Evolutionary conservation across 805 yeast species (phyloP), one percentile per base, ranked within the genome.

Genomic region (Starmerella vaccinii): DNA sequence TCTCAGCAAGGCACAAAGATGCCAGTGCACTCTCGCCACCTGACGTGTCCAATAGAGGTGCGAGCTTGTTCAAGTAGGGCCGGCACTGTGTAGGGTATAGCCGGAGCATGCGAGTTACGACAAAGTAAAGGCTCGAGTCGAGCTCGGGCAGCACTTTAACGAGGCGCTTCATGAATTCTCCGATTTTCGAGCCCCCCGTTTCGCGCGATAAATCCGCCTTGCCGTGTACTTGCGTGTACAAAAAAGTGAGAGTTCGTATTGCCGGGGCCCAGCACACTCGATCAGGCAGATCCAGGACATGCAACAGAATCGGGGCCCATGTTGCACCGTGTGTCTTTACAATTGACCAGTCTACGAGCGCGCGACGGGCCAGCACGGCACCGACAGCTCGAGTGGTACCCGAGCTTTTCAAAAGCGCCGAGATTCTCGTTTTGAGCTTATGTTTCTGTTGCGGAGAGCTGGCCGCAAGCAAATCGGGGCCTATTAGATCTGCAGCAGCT

Each of bases 161-260:
- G 65, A 51, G 52, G 16, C 61, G 42, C 34, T 59, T 60, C 37
- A 86, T 76, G 39, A 83, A 76, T 2, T 72, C 71, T 9, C 84
- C 78, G 51, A 90, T 69, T 58, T 81, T 81, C 7, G 96, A 94
- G 1, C 95, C 84, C 50, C 87, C 73, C 8, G 83, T 70, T 61
- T 88, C 95, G 63, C 97, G 76, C 2, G 90, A 81, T 38, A 90
- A 72, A 1, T 88, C 81, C 1, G 95, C 86, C 61, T 88, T 88
- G 1, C 87, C 90, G 62, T 84, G 77, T 51, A 62, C 61, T 9
- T 47, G 46, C 13, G 49, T 24, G 27, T 63, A 60, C 54, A 67
- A 37, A 54, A 48, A 46, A 2, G 54, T 26, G 15, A 67, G 53
- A 3, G 68, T 60, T 33, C 53, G 41, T 18, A 66, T 58, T 6